These are phyloP conservation scores for Lentinula boryana DNA, from an alignment of 768 basidiomycete genomes.

Conservation along the genomic window DNA sequence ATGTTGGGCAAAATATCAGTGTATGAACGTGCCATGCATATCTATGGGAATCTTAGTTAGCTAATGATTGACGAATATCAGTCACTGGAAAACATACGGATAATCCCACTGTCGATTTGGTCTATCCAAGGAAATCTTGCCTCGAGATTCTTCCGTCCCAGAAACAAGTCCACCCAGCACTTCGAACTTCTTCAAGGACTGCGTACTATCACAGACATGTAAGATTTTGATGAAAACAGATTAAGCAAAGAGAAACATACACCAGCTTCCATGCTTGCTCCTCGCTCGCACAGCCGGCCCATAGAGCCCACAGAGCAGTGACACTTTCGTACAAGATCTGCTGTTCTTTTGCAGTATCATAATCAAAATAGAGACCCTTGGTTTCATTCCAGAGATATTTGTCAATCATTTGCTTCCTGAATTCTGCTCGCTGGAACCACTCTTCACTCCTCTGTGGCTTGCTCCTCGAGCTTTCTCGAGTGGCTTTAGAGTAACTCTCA, in stretches of 20 bases:
- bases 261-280: slow-evolving; percentile 92
- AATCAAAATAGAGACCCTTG: slow-evolving; percentile 92
- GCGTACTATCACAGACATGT: slow-evolving; percentile 42
- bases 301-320: slow-evolving; percentile 94
- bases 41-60: slow-evolving; percentile 26
- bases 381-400: slow-evolving; percentile 96
- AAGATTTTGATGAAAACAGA: slow-evolving; percentile 10
- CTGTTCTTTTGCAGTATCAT: slow-evolving; percentile 86
- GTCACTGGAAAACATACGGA: slow-evolving; percentile 53
- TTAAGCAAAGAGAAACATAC: slow-evolving; percentile 40
- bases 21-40: slow-evolving; percentile 55
- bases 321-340: slow-evolving; percentile 95
- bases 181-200: slow-evolving; percentile 92
- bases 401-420: slow-evolving; percentile 82
- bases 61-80: background rate
- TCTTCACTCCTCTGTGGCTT: slow-evolving; percentile 73
- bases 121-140: slow-evolving; percentile 90
- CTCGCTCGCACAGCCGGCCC: slow-evolving; percentile 97
- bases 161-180: slow-evolving; percentile 93
- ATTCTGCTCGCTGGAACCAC: slow-evolving; percentile 90
- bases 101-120: slow-evolving; percentile 99
- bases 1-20: background rate
- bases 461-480: slow-evolving; percentile 51
- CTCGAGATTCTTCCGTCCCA: slow-evolving; percentile 94
- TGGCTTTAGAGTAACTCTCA: slow-evolving; percentile 59